Percentiles rank a stretch among this genome's conserved stretches.
Evolutionary conservation across 345 rosid genomes (phyloP).

Genomic region (Citrus maxima): DNA sequence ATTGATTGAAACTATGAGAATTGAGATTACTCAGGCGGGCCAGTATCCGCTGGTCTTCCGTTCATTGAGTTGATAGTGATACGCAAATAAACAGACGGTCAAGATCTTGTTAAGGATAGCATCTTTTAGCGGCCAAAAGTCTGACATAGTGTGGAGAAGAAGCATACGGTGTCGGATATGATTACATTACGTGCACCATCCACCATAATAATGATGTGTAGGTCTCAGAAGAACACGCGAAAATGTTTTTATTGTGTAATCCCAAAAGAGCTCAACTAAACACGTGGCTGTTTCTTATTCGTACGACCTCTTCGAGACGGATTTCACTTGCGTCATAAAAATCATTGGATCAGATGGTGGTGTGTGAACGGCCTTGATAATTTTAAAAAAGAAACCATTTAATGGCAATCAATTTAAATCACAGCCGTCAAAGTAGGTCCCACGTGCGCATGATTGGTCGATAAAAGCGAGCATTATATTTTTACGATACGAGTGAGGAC

Average conservation of each 20-base stretch:
- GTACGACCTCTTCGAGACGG: not conserved
- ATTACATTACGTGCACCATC: conserved; percentile 14
- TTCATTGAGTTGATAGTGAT: not conserved
- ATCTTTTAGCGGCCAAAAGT: conserved; percentile 24
- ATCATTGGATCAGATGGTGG: not conserved
- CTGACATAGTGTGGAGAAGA: conserved; percentile 44
- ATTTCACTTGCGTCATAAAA: not conserved
- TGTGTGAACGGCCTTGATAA: not conserved
- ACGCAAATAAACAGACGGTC: not conserved
- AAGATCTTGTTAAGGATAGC: conserved; percentile 13
- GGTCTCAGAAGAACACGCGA: not conserved
- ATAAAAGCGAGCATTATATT: not conserved
- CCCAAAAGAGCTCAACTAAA: too few relatives aligned
- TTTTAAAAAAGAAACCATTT: too few relatives aligned
- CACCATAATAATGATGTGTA: not conserved
- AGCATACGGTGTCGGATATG: conserved; percentile 34
- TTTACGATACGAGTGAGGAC: not conserved
- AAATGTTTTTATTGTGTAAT: not conserved
- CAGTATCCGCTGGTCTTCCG: not conserved
- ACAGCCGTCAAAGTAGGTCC: conserved; percentile 8
- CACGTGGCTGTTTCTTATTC: not conserved
- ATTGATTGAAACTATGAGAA: not conserved
- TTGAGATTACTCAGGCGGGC: too few relatives aligned
- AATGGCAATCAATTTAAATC: not conserved
- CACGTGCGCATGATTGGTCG: not conserved